These are phyloP conservation scores for Pestalotiopsis sp. DNA, from an alignment of 2,329 filamentous ascomycete genomes.

Conservation along the genomic window DNA sequence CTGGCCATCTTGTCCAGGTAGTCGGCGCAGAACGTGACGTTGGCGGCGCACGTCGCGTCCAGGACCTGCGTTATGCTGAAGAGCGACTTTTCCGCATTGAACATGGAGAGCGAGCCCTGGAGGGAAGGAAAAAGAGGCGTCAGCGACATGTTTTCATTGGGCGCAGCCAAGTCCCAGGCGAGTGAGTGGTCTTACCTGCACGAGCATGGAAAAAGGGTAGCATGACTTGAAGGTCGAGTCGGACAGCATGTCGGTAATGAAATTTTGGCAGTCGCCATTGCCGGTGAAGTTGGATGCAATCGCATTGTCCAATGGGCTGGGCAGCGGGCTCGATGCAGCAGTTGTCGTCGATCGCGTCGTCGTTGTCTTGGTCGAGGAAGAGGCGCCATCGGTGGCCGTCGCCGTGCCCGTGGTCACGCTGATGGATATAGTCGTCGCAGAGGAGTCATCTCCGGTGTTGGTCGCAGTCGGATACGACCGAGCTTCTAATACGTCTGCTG, in stretches of 20 bases:
- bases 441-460: constrained; percentile 11
- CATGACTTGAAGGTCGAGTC: constrained; percentile 72
- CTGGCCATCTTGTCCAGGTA: constrained; percentile 68
- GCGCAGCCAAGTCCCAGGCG: not conserved
- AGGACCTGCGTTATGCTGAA: constrained; percentile 76
- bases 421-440: constrained; percentile 37
- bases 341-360: constrained; percentile 27
- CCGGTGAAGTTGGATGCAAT: constrained; percentile 65
- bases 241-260: constrained; percentile 69
- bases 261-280: constrained; percentile 59
- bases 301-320: constrained; percentile 68
- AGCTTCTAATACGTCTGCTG: constrained; percentile 6
- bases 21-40: constrained; percentile 65
- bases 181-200: constrained; percentile 61
- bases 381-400: constrained; percentile 18
- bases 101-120: constrained; percentile 83
- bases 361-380: constrained; percentile 19
- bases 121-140: constrained; percentile 17
- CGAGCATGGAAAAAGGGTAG: constrained; percentile 80
- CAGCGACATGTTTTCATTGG: no score
- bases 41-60: constrained; percentile 74
- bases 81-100: constrained; percentile 73
- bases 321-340: constrained; percentile 47
- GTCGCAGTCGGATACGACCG: not conserved
- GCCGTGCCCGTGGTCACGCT: constrained; percentile 31